phyloP scores from a whole-genome alignment of 305 asterid genomes.

The Fraxinus xanthoxyloides region DNA sequence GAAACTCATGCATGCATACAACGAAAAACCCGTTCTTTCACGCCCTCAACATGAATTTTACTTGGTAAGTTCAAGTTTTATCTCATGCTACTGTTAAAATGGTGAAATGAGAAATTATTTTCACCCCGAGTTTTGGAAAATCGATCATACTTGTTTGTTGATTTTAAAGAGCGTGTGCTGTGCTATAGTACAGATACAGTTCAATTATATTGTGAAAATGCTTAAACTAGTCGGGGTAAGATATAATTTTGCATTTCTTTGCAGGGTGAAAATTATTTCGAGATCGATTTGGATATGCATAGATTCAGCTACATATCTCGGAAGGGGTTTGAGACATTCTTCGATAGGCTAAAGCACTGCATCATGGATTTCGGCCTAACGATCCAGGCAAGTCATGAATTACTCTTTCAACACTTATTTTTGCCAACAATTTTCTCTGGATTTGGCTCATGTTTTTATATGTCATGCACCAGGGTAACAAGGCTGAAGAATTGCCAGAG shows the following conservation, averaged over 20 bases:
- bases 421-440: neutral
- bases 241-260: neutral
- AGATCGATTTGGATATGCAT: constrained; percentile 54
- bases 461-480: neutral
- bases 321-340: constrained; percentile 56
- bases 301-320: constrained; percentile 60
- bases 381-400: constrained; percentile 37
- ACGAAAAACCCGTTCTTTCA: constrained; percentile 59
- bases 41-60: constrained; percentile 56
- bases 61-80: constrained; percentile 23
- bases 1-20: constrained; percentile 50
- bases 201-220: neutral
- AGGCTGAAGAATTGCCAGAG: constrained; percentile 61
- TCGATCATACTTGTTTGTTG: neutral
- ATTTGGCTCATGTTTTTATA: neutral
- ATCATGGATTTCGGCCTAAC: constrained; percentile 56
- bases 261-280: constrained; percentile 54
- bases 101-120: neutral
- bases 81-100: neutral
- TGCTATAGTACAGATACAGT: neutral
- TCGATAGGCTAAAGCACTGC: constrained; percentile 42
- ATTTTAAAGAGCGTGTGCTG: neutral
- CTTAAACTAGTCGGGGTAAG: neutral
- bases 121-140: neutral
- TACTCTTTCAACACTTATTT: neutral